A percentile compares a stretch with the other conserved stretches of the same genome.
Evolutionary conservation across 2,329 filamentous ascomycete species (phyloP).

Genomic region (Cladosporium sp.): DNA sequence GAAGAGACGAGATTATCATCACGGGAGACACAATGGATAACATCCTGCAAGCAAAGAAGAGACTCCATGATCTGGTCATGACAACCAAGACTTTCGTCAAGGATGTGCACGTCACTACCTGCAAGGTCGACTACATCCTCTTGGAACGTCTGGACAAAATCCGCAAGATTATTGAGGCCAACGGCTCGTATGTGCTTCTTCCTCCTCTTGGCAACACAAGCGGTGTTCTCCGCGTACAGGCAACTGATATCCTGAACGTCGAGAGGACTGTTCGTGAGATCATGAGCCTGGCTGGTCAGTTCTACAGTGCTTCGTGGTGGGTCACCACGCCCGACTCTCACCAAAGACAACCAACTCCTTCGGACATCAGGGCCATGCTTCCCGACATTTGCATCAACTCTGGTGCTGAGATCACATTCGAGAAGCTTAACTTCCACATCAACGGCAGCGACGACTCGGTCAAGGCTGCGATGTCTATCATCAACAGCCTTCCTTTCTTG

Average conservation of each 20-base stretch:
- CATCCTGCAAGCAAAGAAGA: conserved; percentile 86
- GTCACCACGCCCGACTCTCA: conserved; percentile 73
- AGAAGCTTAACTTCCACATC: conserved; percentile 90
- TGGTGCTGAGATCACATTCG: conserved; percentile 90
- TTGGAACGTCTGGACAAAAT: conserved; percentile 92
- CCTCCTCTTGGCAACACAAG: conserved; percentile 83
- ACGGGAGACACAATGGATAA: conserved; percentile 84
- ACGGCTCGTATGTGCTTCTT: conserved; percentile 92
- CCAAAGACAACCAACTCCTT: conserved; percentile 60
- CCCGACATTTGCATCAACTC: conserved; percentile 96
- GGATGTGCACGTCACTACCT: conserved; percentile 82
- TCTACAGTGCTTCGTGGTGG: conserved; percentile 97
- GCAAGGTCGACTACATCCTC: conserved; percentile 93
- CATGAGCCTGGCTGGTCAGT: conserved; percentile 93
- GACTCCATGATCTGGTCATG: conserved; percentile 80
- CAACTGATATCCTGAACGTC: conserved; percentile 87
- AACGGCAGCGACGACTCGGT: conserved; percentile 96
- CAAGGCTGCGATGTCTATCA: conserved; percentile 90
- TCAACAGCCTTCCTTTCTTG: conserved; percentile 88
- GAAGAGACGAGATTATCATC: conserved; percentile 90
- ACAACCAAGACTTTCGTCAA: conserved; percentile 78
- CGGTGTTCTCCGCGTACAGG: conserved; percentile 84
- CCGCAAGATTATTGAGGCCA: conserved; percentile 94
- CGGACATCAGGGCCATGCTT: conserved; percentile 84
- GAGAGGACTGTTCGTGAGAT: conserved; percentile 94